Base-by-base conservation (phyloP, 441 rosid species). In the Brassica balearica region DNA sequence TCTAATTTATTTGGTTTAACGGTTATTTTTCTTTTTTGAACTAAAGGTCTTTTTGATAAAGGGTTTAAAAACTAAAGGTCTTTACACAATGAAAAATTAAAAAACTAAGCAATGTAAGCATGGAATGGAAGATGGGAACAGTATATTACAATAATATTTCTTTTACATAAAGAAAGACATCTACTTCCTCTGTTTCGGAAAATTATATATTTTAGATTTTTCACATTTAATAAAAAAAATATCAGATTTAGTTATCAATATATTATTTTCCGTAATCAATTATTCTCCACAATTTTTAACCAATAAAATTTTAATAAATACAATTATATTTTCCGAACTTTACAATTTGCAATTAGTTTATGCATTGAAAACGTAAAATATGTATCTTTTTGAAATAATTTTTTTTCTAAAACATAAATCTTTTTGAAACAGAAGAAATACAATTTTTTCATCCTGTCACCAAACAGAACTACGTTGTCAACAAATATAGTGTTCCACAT, bases 111-210 rank as follows among this genome's bases (percentile, higher is more conserved):
- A 3, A 58, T 20, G n/a, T 41, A 41, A 10, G 48, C 48, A 41
- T 41, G 48, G 48, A 41, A 62, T 62, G 20, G 66, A 62, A 29
- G 5, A 62, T 29, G 41, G 20, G 29, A 61, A 60, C 65, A 6
- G 36, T 11, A 0, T 59, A 59, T 5, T 22, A 17, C 17, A 17
- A 55, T 17, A 41, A 10, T 41, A 41, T 41, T 41, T 41, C 48
- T 55, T 7, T 17, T 55, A 17, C 25, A 29, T 29, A 29, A 29
- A 29, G 34, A 29, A 29, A 29, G 1, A 29, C 34, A 29, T 29
- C 34, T 29, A 29, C 34, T 25, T 25, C 27, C 27, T 25, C 27
- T 25, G 27, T 25, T 25, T 25, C 27, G 27, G 27, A 25, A 25
- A 25, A 25, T 25, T 25, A 25, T 25, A 25, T 25, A 25, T 25